A percentile compares a stretch with the other conserved stretches of the same genome.
Conservation (phyloP, 495 filamentous ascomycete species). For the Hypoxylon lienhwacheense region DNA sequence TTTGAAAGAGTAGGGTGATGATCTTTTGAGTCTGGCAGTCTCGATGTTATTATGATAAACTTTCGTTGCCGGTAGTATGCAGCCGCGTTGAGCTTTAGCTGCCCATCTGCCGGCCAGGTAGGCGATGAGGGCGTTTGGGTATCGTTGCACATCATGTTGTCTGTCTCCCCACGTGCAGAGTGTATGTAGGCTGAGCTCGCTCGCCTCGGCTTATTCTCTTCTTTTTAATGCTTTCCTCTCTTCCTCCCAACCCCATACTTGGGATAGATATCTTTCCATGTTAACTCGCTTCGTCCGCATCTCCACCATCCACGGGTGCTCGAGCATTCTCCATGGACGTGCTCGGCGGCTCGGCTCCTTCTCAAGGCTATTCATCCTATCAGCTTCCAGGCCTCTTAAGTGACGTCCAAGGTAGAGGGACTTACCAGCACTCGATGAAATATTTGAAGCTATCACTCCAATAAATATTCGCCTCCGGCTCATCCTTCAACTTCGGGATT, state of each 20-base stretch:
- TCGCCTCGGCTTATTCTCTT: slow-evolving; percentile 6
- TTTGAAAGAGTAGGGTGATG: neutral
- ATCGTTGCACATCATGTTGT: slow-evolving; percentile 1
- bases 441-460: slow-evolving; percentile 98
- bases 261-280: slow-evolving; percentile 86
- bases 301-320: slow-evolving; percentile 97
- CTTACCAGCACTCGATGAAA: slow-evolving; percentile 99
- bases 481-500: slow-evolving; percentile 94
- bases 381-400: neutral
- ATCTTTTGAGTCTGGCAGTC: slow-evolving; percentile 10
- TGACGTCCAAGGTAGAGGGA: slow-evolving; percentile 29
- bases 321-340: slow-evolving; percentile 97
- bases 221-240: slow-evolving; percentile 28
- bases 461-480: slow-evolving; percentile 74
- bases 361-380: slow-evolving; percentile 67
- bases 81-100: neutral
- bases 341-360: slow-evolving; percentile 87
- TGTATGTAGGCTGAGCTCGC: neutral
- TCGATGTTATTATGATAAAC: slow-evolving; percentile 1
- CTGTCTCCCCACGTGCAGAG: neutral
- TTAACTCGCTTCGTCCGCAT: slow-evolving; percentile 96
- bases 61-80: slow-evolving; percentile 2
- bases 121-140: slow-evolving; percentile 5
- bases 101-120: neutral
- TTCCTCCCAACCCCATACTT: slow-evolving; percentile 93